Evolutionary conservation across 1,284 basidiomycete genomes (phyloP).

Genomic region (Rhodotorula sp.): DNA sequence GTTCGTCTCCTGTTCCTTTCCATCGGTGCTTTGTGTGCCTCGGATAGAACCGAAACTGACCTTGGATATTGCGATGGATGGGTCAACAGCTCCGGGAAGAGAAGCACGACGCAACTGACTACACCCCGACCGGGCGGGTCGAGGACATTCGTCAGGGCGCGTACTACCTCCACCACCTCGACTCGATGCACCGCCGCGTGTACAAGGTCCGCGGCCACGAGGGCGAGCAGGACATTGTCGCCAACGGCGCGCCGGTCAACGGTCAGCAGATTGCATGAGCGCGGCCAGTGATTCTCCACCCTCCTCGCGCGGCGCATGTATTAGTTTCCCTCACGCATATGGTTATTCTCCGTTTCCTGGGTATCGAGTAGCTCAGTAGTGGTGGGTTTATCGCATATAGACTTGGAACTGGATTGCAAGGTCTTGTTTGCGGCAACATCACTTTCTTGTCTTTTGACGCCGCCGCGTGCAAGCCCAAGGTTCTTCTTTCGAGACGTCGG

Average conservation of each 20-base stretch:
- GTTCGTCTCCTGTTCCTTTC: slow-evolving; percentile 51
- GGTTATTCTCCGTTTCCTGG: not conserved
- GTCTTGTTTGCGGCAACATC: not conserved
- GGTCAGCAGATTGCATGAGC: slow-evolving; percentile 13
- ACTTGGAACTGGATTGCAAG: slow-evolving; percentile 1
- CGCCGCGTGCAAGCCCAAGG: not conserved
- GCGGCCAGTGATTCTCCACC: not conserved
- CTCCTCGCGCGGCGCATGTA: too few species aligned
- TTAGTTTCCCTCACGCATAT: too few species aligned
- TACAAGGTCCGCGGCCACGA: slow-evolving; percentile 55
- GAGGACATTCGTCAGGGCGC: slow-evolving; percentile 92
- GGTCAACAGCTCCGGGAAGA: slow-evolving; percentile 75
- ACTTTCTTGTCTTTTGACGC: not conserved
- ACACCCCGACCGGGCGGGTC: slow-evolving; percentile 78
- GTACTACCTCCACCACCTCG: slow-evolving; percentile 90
- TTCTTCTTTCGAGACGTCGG: not conserved
- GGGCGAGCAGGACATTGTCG: slow-evolving; percentile 12
- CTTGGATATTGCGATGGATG: not conserved
- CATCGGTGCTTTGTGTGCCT: not conserved
- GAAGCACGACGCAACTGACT: slow-evolving; percentile 89
- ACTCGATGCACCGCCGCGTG: slow-evolving; percentile 87
- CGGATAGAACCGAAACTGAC: not conserved
- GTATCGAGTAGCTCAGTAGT: not conserved
- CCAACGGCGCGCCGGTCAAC: slow-evolving; percentile 1
- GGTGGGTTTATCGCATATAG: slow-evolving; percentile 1